These are phyloP conservation scores for Ogataea paradorogensis DNA, from an alignment of 805 yeast species.

Conservation along the genomic window DNA sequence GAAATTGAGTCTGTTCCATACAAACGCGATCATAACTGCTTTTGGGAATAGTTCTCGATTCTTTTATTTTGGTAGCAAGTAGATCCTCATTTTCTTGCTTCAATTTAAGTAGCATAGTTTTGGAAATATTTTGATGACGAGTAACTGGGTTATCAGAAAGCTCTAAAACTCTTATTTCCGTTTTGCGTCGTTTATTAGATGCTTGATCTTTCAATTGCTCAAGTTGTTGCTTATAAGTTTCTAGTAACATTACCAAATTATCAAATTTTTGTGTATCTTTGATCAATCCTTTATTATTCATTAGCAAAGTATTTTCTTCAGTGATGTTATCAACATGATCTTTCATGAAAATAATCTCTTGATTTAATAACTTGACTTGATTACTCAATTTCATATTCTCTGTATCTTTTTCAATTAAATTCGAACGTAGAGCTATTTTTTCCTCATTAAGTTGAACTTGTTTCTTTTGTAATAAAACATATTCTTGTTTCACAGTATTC, in stretches of 20 bases:
- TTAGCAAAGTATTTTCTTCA: slow-evolving; percentile 13
- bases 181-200: slow-evolving; percentile 21
- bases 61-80: slow-evolving; percentile 22
- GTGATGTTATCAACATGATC: slow-evolving; percentile 4
- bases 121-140: slow-evolving; percentile 59
- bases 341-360: slow-evolving; percentile 13
- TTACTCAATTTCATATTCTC: slow-evolving; percentile 11
- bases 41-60: slow-evolving; percentile 44
- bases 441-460: slow-evolving; percentile 3
- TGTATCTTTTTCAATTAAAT: too few species aligned
- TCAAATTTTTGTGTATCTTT: slow-evolving; percentile 25
- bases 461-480: slow-evolving; percentile 2
- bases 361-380: slow-evolving; percentile 14
- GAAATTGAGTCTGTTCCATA: slow-evolving; percentile 48
- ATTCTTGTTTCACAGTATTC: too few species aligned
- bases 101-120: slow-evolving; percentile 47
- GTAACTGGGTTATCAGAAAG: slow-evolving; percentile 63
- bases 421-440: too few species aligned
- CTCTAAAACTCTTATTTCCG: slow-evolving; percentile 49
- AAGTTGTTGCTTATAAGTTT: slow-evolving; percentile 53
- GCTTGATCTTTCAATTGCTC: slow-evolving; percentile 30
- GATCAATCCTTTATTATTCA: neutral
- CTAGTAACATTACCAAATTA: slow-evolving; percentile 46
- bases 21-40: slow-evolving; percentile 62
- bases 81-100: slow-evolving; percentile 59